Conservation (phyloP, 169 alveolate genomes). For the Plasmodium knowlesi region DNA sequence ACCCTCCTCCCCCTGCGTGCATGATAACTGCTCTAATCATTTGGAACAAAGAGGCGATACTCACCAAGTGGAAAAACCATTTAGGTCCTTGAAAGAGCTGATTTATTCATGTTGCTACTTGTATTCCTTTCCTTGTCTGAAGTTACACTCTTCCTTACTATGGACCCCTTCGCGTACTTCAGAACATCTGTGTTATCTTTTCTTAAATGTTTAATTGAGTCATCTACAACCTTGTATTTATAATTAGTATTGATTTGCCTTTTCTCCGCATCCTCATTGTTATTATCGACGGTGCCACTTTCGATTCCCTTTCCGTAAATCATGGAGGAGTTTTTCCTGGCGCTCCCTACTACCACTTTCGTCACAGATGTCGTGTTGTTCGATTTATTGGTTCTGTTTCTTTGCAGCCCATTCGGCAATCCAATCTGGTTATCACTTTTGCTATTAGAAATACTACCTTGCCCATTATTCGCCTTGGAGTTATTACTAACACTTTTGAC, state of each 20-base stretch:
- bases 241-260: background rate
- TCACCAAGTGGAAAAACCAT: background rate
- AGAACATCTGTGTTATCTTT: background rate
- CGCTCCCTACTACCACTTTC: background rate
- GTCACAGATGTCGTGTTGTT: background rate
- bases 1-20: background rate
- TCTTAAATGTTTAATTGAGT: background rate
- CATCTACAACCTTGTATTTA: conserved; percentile 18
- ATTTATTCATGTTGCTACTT: background rate
- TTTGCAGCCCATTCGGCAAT: background rate
- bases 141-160: conserved; percentile 5
- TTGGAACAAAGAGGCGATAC: background rate
- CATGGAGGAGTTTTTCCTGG: background rate
- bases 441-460: background rate
- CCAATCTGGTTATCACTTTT: background rate
- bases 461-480: background rate
- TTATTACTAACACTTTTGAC: conserved; percentile 11
- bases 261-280: background rate
- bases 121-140: background rate
- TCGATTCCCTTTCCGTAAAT: conserved; percentile 6
- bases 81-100: background rate
- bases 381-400: background rate
- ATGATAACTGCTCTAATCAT: background rate
- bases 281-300: background rate
- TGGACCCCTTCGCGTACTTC: background rate